These are phyloP conservation scores for Nicotiana undulata DNA, from an alignment of 257 asterid genomes.

Conservation along the genomic window DNA sequence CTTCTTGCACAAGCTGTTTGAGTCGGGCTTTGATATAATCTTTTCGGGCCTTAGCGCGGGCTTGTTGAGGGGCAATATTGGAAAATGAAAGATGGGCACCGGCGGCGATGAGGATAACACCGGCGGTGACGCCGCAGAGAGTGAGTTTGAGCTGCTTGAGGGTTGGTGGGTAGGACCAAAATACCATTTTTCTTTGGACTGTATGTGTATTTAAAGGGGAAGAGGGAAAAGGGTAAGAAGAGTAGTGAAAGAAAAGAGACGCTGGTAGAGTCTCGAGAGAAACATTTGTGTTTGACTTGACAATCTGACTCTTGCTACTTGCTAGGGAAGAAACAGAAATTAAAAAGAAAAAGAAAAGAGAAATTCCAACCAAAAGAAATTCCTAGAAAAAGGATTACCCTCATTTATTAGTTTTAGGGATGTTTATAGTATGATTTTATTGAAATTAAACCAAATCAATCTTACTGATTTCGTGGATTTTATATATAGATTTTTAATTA, in stretches of 20 bases:
- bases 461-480: no score
- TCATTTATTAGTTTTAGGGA: no score
- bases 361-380: not conserved
- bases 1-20: slow-evolving; percentile 33
- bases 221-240: not conserved
- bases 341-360: not conserved
- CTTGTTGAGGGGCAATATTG: slow-evolving; percentile 48
- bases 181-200: slow-evolving; percentile 10
- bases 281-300: not conserved
- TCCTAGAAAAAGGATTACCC: no score
- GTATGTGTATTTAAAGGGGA: not conserved
- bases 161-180: slow-evolving; percentile 30
- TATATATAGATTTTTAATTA: no score
- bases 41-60: slow-evolving; percentile 44
- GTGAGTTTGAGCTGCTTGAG: slow-evolving; percentile 34
- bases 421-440: no score
- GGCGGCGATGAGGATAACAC: slow-evolving; percentile 24
- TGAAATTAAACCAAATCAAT: no score
- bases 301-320: not conserved
- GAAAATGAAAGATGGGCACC: slow-evolving; percentile 44
- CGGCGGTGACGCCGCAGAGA: slow-evolving; percentile 35
- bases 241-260: not conserved
- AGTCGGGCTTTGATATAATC: slow-evolving; percentile 45
- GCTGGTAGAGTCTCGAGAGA: not conserved
- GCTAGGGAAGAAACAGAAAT: not conserved